Conservation (phyloP, 352 stramenopile species). For the Phytophthora capsici region DNA sequence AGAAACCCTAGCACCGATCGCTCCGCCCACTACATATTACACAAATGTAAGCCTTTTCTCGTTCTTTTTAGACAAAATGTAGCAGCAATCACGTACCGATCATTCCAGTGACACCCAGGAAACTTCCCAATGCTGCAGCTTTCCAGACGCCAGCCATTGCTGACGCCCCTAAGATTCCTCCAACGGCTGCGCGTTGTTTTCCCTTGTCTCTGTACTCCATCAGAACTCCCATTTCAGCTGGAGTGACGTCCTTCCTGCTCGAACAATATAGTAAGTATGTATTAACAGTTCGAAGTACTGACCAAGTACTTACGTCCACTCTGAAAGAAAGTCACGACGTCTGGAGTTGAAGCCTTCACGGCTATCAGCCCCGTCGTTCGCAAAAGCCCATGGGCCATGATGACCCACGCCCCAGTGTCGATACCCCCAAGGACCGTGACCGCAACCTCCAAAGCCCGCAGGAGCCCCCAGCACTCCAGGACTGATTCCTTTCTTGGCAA, state of each 20-base stretch:
- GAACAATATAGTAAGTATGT: neutral
- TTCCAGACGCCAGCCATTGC: slow-evolving; percentile 21
- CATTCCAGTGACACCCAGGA: slow-evolving; percentile 14
- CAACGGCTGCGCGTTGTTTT: slow-evolving; percentile 4
- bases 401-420: neutral
- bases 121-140: slow-evolving; percentile 3
- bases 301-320: neutral
- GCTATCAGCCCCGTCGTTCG: too few species aligned
- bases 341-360: neutral
- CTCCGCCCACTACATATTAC: slow-evolving; percentile 8
- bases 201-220: slow-evolving; percentile 9
- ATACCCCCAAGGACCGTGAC: neutral
- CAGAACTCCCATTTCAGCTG: slow-evolving; percentile 13
- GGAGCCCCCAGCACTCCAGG: slow-evolving; percentile 44
- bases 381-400: neutral
- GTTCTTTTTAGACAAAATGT: neutral
- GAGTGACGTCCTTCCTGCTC: slow-evolving; percentile 10
- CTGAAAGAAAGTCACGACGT: neutral
- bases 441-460: slow-evolving; percentile 11
- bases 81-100: slow-evolving; percentile 8
- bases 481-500: slow-evolving; percentile 46
- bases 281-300: too few species aligned
- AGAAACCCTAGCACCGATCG: slow-evolving; percentile 4
- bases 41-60: neutral
- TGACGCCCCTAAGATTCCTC: slow-evolving; percentile 7